A percentile compares a stretch with the other conserved stretches of the same genome.
phyloP scores from a whole-genome alignment of 169 alveolate species.

The Plasmodium knowlesi region DNA sequence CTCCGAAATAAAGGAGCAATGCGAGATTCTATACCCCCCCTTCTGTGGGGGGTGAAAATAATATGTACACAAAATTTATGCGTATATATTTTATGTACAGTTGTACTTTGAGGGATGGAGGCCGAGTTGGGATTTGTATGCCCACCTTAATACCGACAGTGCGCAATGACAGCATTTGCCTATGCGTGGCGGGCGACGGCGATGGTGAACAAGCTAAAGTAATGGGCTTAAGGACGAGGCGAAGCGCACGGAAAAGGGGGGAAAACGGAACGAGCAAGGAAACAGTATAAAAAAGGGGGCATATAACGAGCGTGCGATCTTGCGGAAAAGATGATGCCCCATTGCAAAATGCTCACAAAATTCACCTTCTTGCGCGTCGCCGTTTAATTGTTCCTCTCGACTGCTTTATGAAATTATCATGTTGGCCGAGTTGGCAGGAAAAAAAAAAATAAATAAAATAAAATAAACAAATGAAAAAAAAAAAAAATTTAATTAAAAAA shows the following conservation, averaged over 20 bases:
- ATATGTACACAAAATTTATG: background rate
- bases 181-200: background rate
- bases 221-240: background rate
- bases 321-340: background rate
- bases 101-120: background rate
- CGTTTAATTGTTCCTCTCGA: background rate
- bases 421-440: background rate
- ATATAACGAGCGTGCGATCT: background rate
- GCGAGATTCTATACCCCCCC: background rate
- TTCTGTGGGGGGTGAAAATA: background rate
- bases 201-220: background rate
- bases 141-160: background rate
- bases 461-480: too few relatives aligned
- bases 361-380: background rate
- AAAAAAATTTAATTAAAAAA: too few relatives aligned
- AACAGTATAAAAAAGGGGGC: background rate
- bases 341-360: background rate
- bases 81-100: background rate
- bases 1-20: background rate
- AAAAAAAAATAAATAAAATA: too few relatives aligned
- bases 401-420: background rate
- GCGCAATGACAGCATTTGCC: background rate
- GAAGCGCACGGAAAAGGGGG: background rate
- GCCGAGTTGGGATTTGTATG: background rate
- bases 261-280: background rate